A percentile compares a stretch with the other conserved stretches of the same genome.
These are phyloP conservation scores for Aspergillus niger DNA, from an alignment of 2,329 filamentous ascomycete species.

Conservation along the genomic window DNA sequence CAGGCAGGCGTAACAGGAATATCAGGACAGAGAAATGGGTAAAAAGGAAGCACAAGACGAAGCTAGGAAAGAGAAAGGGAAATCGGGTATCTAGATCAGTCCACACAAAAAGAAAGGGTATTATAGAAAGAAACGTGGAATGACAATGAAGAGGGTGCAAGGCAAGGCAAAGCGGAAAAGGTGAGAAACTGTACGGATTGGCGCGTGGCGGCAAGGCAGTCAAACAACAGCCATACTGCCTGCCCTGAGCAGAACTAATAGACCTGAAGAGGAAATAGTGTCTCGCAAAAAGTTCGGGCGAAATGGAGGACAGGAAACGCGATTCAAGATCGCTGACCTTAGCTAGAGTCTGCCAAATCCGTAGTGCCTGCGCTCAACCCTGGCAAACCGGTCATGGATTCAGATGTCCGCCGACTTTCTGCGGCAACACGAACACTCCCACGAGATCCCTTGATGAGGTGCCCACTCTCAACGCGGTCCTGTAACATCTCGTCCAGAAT, in stretches of 20 bases:
- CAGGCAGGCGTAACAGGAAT: not conserved
- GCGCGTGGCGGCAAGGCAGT: not conserved
- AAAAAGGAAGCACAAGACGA: conserved; percentile 5
- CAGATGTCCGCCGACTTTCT: conserved; percentile 40
- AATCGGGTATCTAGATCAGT: conserved; percentile 26
- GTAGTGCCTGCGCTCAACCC: conserved; percentile 27
- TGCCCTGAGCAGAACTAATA: not conserved
- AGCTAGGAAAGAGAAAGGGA: conserved; percentile 19
- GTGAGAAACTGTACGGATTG: not conserved
- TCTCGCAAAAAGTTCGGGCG: not conserved
- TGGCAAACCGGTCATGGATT: conserved; percentile 29
- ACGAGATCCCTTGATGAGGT: conserved; percentile 66
- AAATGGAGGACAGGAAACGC: too few relatives aligned
- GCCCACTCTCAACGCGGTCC: conserved; percentile 76
- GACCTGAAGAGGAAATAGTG: not conserved
- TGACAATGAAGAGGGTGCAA: conserved; percentile 3
- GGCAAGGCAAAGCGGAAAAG: not conserved
- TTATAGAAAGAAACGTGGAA: conserved; percentile 24
- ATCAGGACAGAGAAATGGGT: not conserved
- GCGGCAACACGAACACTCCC: conserved; percentile 66
- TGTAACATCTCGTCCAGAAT: conserved; percentile 97
- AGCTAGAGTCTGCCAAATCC: not conserved
- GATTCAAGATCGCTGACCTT: not conserved
- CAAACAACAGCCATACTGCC: not conserved
- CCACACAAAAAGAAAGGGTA: conserved; percentile 13